Evolutionary conservation across 1,284 basidiomycete genomes (phyloP).

Genomic region (Tilletiopsis washingtonensis): DNA sequence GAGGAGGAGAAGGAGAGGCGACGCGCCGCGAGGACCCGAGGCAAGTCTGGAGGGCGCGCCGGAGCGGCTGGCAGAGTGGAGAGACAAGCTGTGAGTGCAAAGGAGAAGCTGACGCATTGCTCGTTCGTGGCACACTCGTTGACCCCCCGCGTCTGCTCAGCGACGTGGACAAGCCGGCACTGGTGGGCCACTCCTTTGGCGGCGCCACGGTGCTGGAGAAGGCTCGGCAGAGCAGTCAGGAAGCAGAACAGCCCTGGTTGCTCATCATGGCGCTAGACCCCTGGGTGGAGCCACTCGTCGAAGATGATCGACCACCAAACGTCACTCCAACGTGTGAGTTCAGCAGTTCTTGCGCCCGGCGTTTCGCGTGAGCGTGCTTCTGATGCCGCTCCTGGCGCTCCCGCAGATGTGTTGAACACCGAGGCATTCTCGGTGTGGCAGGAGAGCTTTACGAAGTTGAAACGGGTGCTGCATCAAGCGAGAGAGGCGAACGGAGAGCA

Average conservation of each 20-base stretch:
- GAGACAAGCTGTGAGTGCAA: constrained; percentile 29
- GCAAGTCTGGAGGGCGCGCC: constrained; percentile 4
- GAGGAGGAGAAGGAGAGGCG: not conserved
- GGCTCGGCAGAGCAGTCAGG: constrained; percentile 22
- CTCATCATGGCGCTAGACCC: constrained; percentile 6
- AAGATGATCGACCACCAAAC: constrained; percentile 8
- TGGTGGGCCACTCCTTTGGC: constrained; percentile 44
- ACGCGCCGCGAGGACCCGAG: not conserved
- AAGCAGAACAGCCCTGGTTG: constrained; percentile 8
- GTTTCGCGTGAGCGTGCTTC: no score
- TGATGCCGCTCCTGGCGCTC: no score
- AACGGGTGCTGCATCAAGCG: constrained; percentile 14
- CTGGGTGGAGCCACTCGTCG: constrained; percentile 25
- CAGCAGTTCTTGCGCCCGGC: no score
- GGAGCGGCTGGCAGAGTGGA: constrained; percentile 20
- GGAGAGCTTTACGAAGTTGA: constrained; percentile 27
- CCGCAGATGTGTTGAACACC: no score
- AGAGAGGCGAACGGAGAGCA: constrained; percentile 8
- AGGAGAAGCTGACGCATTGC: not conserved
- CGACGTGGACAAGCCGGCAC: constrained; percentile 19
- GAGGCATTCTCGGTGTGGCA: constrained; percentile 34
- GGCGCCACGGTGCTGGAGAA: constrained; percentile 36
- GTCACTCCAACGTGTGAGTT: constrained; percentile 28
- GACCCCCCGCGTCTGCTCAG: no score
- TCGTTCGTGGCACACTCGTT: not conserved